Conservation (phyloP, 768 basidiomycete species). For the Tulasnella sp. region DNA sequence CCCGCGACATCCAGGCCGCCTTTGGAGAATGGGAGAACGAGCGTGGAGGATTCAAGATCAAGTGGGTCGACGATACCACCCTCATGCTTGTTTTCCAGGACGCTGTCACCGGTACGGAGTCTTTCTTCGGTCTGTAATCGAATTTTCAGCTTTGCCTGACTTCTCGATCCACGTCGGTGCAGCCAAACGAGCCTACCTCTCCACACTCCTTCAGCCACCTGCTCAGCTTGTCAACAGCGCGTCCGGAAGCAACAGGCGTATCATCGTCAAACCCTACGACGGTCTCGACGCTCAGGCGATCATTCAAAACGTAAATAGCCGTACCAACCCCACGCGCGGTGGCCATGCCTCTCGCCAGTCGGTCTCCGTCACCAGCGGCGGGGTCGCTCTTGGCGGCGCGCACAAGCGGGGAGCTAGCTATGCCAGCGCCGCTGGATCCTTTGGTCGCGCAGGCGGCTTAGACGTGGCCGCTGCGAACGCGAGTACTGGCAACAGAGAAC, state of each 20-base stretch:
- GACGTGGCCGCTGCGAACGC: background rate
- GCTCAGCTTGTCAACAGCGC: conserved; percentile 43
- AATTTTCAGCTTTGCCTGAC: background rate
- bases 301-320: conserved; percentile 64
- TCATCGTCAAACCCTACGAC: conserved; percentile 81
- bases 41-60: conserved; percentile 93
- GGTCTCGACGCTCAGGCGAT: conserved; percentile 82
- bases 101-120: conserved; percentile 68
- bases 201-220: conserved; percentile 74
- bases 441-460: conserved; percentile 7
- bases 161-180: conserved; percentile 13
- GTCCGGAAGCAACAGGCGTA: conserved; percentile 29
- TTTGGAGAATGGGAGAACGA: conserved; percentile 82
- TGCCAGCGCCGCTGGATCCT: conserved; percentile 10
- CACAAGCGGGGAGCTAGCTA: conserved; percentile 7
- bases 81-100: conserved; percentile 92
- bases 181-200: conserved; percentile 95
- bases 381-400: conserved; percentile 2
- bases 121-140: conserved; percentile 6
- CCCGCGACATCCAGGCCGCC: conserved; percentile 85
- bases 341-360: conserved; percentile 7
- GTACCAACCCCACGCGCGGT: conserved; percentile 35
- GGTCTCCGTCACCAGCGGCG: conserved; percentile 8
- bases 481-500: conserved; percentile 30
- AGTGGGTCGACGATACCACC: conserved; percentile 96